Conservation (phyloP, 2,329 filamentous ascomycete genomes). For the Diaporthe helianthi region DNA sequence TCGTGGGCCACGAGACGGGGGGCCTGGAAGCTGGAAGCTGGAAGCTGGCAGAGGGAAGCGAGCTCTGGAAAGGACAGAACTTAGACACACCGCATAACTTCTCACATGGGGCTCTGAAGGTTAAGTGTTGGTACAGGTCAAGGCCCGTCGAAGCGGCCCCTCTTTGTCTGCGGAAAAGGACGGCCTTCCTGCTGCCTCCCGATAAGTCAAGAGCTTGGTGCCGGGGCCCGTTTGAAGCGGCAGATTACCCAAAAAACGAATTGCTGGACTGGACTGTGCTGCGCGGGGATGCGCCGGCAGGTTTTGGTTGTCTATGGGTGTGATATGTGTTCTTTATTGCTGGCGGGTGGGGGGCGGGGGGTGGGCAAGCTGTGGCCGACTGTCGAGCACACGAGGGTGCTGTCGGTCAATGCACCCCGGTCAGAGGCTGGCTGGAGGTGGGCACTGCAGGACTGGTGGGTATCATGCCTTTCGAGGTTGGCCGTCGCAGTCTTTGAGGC, state of each 20-base stretch:
- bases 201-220: slow-evolving; percentile 28
- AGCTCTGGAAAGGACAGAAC: slow-evolving; percentile 13
- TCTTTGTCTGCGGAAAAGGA: slow-evolving; percentile 31
- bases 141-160: slow-evolving; percentile 19
- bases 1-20: background rate
- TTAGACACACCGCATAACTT: slow-evolving; percentile 37
- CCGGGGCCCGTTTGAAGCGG: slow-evolving; percentile 16
- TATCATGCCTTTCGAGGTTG: slow-evolving; percentile 22
- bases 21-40: background rate
- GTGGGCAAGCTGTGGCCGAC: slow-evolving; percentile 9
- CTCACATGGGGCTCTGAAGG: slow-evolving; percentile 15
- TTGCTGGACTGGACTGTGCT: background rate
- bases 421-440: slow-evolving; percentile 15
- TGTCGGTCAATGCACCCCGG: slow-evolving; percentile 22
- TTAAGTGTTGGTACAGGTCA: slow-evolving; percentile 7
- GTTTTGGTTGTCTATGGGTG: background rate
- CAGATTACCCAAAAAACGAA: slow-evolving; percentile 1
- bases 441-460: slow-evolving; percentile 4
- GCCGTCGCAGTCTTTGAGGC: background rate
- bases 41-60: background rate
- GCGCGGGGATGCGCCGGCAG: slow-evolving; percentile 14
- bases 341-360: too few species aligned
- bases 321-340: background rate
- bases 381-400: slow-evolving; percentile 20
- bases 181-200: slow-evolving; percentile 33